Evolutionary conservation across 2,329 filamentous ascomycete genomes (phyloP), one percentile per base, ranked within the genome.

Genomic region (Ascochyta pisi): DNA sequence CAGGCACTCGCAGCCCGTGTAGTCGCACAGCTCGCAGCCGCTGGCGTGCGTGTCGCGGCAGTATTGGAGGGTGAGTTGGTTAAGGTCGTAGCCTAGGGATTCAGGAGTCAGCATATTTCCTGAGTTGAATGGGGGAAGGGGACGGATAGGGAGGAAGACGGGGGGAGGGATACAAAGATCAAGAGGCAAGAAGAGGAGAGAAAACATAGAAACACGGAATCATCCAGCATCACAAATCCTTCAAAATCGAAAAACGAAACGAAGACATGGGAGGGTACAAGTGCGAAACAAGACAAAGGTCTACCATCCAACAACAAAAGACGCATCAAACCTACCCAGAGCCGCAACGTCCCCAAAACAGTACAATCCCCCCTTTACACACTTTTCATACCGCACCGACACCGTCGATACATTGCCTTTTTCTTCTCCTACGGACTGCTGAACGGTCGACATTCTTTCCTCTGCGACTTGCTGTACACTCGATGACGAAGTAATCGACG

Each of bases 11-110:
- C 45, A 48, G 1, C 45, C 35, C 2, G 8, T 40, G n/a, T 9
- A 8, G 6, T 33, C 12, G 27, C 45, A 48, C 9, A 22, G 8
- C 19, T 48, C 26, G 35, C 45, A 48, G 26, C 35, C 45, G 5
- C 26, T 48, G 6, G 35, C 45, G 12, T 48, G 19, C 3, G 35
- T 48, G 16, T 40, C 45, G 35, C 45, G 45, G 35, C 45, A 48
- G 35, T 48, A 48, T 24, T 48, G 45, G 3, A 48, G 45, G 6
- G 35, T 33, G 26, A 48, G 45, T 23, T 48, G 45, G 35, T 48
- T 31, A 6, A 31, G n/a, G 6, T 39, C 26, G 26, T 48, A 48
- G 26, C 45, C 35, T 47, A 23, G 13, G 23, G 19, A 19, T 19
- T 19, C 19, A 2, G 24, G 12, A 13, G n/a, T 40, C 38, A 40